phyloP scores from a whole-genome alignment of 306 rosid species.

The Prinsepia uniflora region DNA sequence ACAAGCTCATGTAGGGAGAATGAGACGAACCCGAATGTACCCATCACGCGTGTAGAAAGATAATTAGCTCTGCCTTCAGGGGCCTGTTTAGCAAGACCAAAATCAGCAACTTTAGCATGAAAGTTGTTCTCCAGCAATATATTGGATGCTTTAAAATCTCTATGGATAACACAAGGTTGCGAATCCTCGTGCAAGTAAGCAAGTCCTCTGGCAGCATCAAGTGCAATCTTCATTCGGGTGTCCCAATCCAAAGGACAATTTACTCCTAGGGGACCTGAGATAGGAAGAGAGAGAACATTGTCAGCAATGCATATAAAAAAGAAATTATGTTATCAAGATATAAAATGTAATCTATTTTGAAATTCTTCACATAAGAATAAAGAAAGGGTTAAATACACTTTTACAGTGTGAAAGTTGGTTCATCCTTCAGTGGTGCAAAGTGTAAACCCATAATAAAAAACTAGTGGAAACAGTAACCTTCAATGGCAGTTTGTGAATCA shows the following conservation, averaged over 20 bases:
- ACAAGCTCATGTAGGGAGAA: conserved; percentile 19
- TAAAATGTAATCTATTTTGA: not conserved
- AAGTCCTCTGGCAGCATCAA: conserved; percentile 97
- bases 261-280: conserved; percentile 78
- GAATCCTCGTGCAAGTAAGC: conserved; percentile 95
- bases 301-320: not conserved
- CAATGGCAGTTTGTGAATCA: conserved; percentile 4
- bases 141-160: conserved; percentile 97
- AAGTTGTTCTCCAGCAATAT: conserved; percentile 91
- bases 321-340: not conserved
- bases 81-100: conserved; percentile 96
- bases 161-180: conserved; percentile 91
- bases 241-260: conserved; percentile 99
- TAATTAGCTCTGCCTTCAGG: conserved; percentile 91
- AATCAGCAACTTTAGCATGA: conserved; percentile 94
- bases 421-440: too few species aligned
- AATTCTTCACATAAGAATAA: not conserved
- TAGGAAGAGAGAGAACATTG: conserved; percentile 14
- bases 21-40: conserved; percentile 87
- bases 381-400: not conserved
- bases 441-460: not conserved
- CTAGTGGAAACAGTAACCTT: conserved; percentile 11
- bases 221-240: conserved; percentile 94
- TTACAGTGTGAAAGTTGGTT: too few species aligned
- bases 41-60: conserved; percentile 96